phyloP scores from a whole-genome alignment of 345 rosid genomes.

The Pseudoturritis turrita region DNA sequence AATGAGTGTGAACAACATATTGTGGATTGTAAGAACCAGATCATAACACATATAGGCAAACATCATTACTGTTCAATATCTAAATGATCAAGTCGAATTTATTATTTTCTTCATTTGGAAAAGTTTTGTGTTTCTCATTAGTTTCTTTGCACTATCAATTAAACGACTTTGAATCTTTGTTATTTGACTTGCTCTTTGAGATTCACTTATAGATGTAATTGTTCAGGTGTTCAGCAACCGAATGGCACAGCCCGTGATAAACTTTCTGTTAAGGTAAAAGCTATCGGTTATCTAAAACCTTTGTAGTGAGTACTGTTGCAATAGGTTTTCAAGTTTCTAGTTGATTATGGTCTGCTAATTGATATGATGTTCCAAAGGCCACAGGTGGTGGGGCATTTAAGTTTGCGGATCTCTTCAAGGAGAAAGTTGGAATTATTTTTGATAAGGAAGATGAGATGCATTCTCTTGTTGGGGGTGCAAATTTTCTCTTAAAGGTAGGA shows the following conservation, averaged over 20 bases:
- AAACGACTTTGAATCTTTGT: no score
- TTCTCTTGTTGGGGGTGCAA: constrained; percentile 88
- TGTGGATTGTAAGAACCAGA: background rate
- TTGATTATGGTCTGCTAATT: background rate
- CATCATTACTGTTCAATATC: background rate
- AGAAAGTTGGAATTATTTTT: constrained; percentile 72
- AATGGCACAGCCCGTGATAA: constrained; percentile 34
- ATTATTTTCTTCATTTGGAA: background rate
- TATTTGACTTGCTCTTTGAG: constrained; percentile 7
- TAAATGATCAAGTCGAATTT: background rate
- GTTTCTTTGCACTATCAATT: no score
- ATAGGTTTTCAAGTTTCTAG: background rate
- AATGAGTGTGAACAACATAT: background rate
- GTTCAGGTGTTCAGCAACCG: constrained; percentile 56
- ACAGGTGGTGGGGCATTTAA: constrained; percentile 99
- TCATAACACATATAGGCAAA: background rate
- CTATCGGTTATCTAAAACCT: background rate
- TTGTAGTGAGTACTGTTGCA: constrained; percentile 14
- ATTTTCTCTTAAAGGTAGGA: constrained; percentile 88
- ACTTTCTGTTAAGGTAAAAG: constrained; percentile 60
- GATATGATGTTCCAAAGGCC: constrained; percentile 46
- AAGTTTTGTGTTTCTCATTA: background rate
- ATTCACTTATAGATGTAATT: constrained; percentile 20
- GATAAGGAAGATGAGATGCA: constrained; percentile 98
- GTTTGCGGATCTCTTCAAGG: constrained; percentile 84